Evolutionary conservation across 441 rosid genomes (phyloP), one percentile per base, ranked within the genome.

Genomic region (Capsella rubella): DNA sequence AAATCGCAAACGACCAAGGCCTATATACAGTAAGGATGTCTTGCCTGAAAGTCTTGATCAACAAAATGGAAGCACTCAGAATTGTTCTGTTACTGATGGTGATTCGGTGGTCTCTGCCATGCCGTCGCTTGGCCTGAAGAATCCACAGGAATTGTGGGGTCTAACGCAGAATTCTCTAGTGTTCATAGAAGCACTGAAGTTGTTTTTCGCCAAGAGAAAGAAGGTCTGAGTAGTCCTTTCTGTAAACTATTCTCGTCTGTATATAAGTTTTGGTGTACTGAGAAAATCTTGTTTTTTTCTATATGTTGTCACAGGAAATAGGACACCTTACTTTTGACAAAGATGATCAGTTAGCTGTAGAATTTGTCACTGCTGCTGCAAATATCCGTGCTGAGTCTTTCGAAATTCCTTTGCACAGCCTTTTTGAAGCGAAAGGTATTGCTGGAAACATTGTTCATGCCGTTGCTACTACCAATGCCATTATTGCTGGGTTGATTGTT

Each of bases 361-460:
- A 93, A 78, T 85, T 95, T 83, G 98, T 95, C 55, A 87, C 99
- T 72, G 93, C 98, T 78, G 97, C 99, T 75, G 99, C 99, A 75
- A 95, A 95, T 85, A 90, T 95, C 77, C 86, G 96, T 70, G 99
- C 99, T 58, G 77, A 86, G 77, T 93, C 98, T 59, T 95, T 95
- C 66, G 95, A 92, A 66, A 95, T 93, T 81, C 90, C 96, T 65
- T 84, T 86, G 78, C 97, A 89, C 75, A 91, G 99, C 84, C 96
- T 95, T 81, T 95, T 95, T 87, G 97, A 95, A 87, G 95, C 97
- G 67, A 95, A 95, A 85, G 97, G 98, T 69, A 93, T 95, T 64
- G 99, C 98, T 52, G 99, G 99, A 47, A 95, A 93, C 74, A 95
- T 93, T 71, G 97, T 95, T 58, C 99, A 95, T 80, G 99, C 98